These are phyloP conservation scores for Myxozyma vanderwaltii DNA, from an alignment of 805 yeast species.

Conservation along the genomic window DNA sequence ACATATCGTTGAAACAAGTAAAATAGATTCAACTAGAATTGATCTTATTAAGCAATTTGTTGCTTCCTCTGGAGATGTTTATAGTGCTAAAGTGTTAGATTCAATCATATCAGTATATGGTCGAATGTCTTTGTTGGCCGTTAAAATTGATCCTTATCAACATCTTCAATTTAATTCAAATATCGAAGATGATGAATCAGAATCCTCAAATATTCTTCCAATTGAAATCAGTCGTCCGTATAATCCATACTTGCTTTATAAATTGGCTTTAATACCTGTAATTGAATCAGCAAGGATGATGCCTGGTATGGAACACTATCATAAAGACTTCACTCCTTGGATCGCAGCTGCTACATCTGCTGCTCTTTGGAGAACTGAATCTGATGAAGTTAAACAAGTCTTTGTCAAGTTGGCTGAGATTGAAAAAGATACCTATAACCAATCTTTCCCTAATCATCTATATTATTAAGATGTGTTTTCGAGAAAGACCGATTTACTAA, in stretches of 20 bases:
- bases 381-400: neutral
- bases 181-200: neutral
- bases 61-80: neutral
- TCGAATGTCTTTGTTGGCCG: neutral
- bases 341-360: neutral
- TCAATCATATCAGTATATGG: neutral
- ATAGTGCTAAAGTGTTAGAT: neutral
- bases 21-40: neutral
- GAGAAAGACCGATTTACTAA: neutral
- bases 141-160: conserved; percentile 6
- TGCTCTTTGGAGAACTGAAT: conserved; percentile 3
- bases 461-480: neutral
- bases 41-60: neutral
- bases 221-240: neutral
- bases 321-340: neutral
- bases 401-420: conserved; percentile 1
- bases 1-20: neutral
- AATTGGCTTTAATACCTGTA: neutral
- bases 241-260: neutral
- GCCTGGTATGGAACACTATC: neutral
- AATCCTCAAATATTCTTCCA: neutral
- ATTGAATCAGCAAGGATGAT: neutral
- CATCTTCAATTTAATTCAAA: neutral
- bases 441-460: neutral
- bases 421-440: neutral